Evolutionary conservation across 495 filamentous ascomycete species (phyloP), one percentile per base, ranked within the genome.

Genomic region (Podospora anserina): DNA sequence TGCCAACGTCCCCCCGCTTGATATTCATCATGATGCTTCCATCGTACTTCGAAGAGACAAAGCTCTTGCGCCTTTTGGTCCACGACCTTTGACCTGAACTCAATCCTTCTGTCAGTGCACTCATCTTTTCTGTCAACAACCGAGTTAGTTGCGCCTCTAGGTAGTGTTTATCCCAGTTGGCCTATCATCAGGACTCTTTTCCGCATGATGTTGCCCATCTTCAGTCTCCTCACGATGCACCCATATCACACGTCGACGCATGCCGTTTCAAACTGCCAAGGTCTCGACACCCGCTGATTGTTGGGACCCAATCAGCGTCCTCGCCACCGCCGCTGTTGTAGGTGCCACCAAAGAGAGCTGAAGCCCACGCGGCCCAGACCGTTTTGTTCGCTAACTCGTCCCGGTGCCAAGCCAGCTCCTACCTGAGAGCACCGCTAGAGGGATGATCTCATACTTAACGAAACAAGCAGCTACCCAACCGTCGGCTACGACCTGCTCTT

Each of bases 371-470:
- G 15, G 39, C 39, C 39, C 39, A 49, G 39, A 16, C 39, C 13
- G 39, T 49, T 49, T 49, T 49, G 39, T 49, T 49, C 39, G 9
- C 39, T 49, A 49, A 49, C 15, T 49, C 9, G 15, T 49, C 39
- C 39, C 39, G 39, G 39, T 49, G 39, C 39, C 39, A 58, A 58
- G 56, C 56, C 19, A 27, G 20, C 56, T 20, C 19, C 56, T 18
- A 49, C 39, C 39, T 49, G 39, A 49, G 39, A 49, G 39, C 13
- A 49, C 56, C 19, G n/a, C n/a, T 60, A 53, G 53, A 53, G 53
- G 53, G 26, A 65, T 69, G 67, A 69, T 69, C 67, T 69, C 67
- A 69, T 69, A 69, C 30, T 54, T 64, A 53, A 34, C 16, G 16
- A 54, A 23, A 59, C 56, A 59, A 27, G 49, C 60, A 68, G 61